A percentile compares a stretch with the other conserved stretches of the same genome.
Conservation (phyloP, 305 asterid genomes). For the Fraxinus ornus region DNA sequence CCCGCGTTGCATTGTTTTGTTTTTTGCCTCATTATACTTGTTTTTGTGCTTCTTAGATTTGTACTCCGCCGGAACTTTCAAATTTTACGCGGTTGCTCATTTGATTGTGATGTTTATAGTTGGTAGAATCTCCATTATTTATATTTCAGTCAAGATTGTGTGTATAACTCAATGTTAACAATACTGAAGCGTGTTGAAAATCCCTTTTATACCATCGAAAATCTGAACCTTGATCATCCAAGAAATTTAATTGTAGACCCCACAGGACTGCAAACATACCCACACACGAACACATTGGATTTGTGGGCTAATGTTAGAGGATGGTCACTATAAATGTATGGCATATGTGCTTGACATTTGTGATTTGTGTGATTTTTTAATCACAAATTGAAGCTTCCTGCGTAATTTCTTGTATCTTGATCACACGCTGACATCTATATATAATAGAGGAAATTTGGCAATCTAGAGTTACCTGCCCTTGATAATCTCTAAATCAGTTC, state of each 20-base stretch:
- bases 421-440: slow-evolving; percentile 3
- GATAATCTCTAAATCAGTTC: slow-evolving; percentile 1
- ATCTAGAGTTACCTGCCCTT: slow-evolving; percentile 32
- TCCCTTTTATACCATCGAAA: background rate
- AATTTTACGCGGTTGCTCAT: slow-evolving; percentile 39
- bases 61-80: slow-evolving; percentile 29
- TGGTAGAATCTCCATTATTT: background rate
- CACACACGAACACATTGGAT: slow-evolving; percentile 29
- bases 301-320: slow-evolving; percentile 23
- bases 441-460: slow-evolving; percentile 25
- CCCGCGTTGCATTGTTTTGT: slow-evolving; percentile 38
- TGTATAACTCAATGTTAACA: background rate
- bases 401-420: slow-evolving; percentile 42
- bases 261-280: slow-evolving; percentile 3
- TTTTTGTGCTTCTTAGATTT: slow-evolving; percentile 13
- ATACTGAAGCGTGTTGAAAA: background rate
- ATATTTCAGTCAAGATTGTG: background rate
- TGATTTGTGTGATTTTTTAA: slow-evolving; percentile 30
- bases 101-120: background rate
- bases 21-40: background rate
- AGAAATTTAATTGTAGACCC: slow-evolving; percentile 3
- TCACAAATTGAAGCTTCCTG: slow-evolving; percentile 44
- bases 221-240: background rate
- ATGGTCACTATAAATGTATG: slow-evolving; percentile 7
- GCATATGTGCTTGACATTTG: slow-evolving; percentile 44